Evolutionary conservation across 306 rosid species (phyloP).

Genomic region (Cercis canadensis): DNA sequence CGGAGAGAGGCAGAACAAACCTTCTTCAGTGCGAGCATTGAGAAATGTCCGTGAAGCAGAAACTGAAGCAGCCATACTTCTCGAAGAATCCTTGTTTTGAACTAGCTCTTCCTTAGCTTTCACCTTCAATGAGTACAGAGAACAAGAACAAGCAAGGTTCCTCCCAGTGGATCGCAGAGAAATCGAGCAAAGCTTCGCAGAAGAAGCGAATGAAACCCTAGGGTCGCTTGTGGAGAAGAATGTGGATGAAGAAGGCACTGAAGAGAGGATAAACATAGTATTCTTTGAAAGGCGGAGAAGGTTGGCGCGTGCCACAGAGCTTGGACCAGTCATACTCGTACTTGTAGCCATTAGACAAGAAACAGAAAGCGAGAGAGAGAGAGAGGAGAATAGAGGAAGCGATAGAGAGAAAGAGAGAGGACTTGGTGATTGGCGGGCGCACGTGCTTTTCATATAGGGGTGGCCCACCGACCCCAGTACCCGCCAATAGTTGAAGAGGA

Average conservation of each 20-base stretch:
- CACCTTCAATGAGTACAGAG: slow-evolving; percentile 30
- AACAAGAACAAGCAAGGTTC: slow-evolving; percentile 4
- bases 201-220: slow-evolving; percentile 39
- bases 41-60: slow-evolving; percentile 50
- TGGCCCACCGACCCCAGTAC: slow-evolving; percentile 30
- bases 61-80: slow-evolving; percentile 36
- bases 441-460: slow-evolving; percentile 14
- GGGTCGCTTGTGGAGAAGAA: slow-evolving; percentile 29
- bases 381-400: not conserved
- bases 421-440: slow-evolving; percentile 31
- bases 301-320: slow-evolving; percentile 12
- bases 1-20: slow-evolving; percentile 14
- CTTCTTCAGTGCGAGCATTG: slow-evolving; percentile 49
- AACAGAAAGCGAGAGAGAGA: not conserved
- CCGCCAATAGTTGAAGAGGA: slow-evolving; percentile 7
- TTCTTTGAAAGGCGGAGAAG: not conserved
- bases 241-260: slow-evolving; percentile 40
- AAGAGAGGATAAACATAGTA: slow-evolving; percentile 38
- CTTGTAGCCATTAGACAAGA: slow-evolving; percentile 5
- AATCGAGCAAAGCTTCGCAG: not conserved
- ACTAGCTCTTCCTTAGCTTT: slow-evolving; percentile 25
- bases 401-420: not conserved
- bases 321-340: slow-evolving; percentile 35
- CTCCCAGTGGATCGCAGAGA: slow-evolving; percentile 33
- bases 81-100: slow-evolving; percentile 8